These are phyloP conservation scores for Massarina eburnea DNA, from an alignment of 2,329 filamentous ascomycete genomes.

Conservation along the genomic window DNA sequence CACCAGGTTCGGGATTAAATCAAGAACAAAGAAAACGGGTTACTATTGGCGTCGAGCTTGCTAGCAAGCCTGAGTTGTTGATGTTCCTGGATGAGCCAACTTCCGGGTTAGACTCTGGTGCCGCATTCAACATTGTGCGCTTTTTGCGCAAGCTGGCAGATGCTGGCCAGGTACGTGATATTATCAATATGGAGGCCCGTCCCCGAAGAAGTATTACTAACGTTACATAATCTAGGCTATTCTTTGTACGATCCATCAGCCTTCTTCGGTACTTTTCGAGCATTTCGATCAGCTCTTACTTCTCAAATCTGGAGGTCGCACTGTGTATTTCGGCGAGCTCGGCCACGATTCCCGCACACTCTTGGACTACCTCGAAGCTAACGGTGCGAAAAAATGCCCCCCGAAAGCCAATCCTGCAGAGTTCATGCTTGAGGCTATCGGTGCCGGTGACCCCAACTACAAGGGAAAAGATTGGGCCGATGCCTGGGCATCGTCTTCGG, in stretches of 20 bases:
- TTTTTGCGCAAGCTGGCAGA: slow-evolving; percentile 68
- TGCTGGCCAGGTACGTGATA: slow-evolving; percentile 53
- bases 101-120: slow-evolving; percentile 70
- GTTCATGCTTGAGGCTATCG: slow-evolving; percentile 53
- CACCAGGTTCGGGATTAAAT: slow-evolving; percentile 50
- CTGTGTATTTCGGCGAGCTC: slow-evolving; percentile 67
- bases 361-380: slow-evolving; percentile 54
- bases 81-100: slow-evolving; percentile 80
- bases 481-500: slow-evolving; percentile 46
- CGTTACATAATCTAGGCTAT: slow-evolving; percentile 48
- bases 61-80: slow-evolving; percentile 68
- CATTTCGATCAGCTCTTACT: slow-evolving; percentile 68
- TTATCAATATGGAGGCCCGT: not conserved
- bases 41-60: slow-evolving; percentile 63
- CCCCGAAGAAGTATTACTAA: not conserved
- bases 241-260: slow-evolving; percentile 71
- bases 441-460: slow-evolving; percentile 46
- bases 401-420: slow-evolving; percentile 57
- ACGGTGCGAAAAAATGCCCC: slow-evolving; percentile 57
- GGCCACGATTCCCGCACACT: slow-evolving; percentile 45
- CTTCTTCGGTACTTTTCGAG: slow-evolving; percentile 66
- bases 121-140: slow-evolving; percentile 65
- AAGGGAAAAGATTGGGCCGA: slow-evolving; percentile 50
- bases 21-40: slow-evolving; percentile 70
- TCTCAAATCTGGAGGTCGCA: slow-evolving; percentile 65